Evolutionary conservation across 2,329 filamentous ascomycete genomes (phyloP), one percentile per base, ranked within the genome.

Genomic region (Fusarium anthophilum): DNA sequence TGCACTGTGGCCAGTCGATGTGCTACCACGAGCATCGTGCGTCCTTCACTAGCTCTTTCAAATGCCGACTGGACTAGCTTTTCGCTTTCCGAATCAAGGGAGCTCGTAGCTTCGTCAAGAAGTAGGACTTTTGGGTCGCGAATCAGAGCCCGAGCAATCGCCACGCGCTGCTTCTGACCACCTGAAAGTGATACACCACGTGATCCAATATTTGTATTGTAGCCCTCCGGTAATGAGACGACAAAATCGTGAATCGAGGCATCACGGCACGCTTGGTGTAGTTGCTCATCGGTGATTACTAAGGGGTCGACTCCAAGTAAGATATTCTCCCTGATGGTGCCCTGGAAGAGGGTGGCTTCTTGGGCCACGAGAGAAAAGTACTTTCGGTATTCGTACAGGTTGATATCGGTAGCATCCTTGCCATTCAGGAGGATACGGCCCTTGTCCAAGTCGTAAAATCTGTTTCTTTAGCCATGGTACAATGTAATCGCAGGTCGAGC

Each of bases 1-100:
- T 93, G 93, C 26, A 95, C 91, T 18, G 92, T 96, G 1, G 91
- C 91, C 55, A 96, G 84, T 20, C 93, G 86, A 80, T 96, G 94
- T 3, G 94, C 94, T 17, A 96, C 93, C 6, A 93, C 92, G 7
- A 96, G 85, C 69, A 93, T 93, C 5, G 94, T 91, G 13, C 88
- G 83, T 6, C 88, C 88, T 72, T 86, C 85, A 8, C 86, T 87
- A 0, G 90, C 90, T 47, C 85, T 85, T 83, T 94, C 91, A 77
- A 95, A 90, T 0, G 92, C 92, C 2, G 84, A 85, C 80, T 95
- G 89, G 8, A 91, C 88, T n/a, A 90, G 83, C 79, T 88, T 86
- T 80, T 90, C 88, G 48, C 87, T 87, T 77, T 91, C 89, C 5
- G 87, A 90, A 77, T 94, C 92, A 8, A 94, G 85, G 12, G 91